These are phyloP conservation scores for Penicillium hordei DNA, from an alignment of 2,329 filamentous ascomycete species.

Conservation along the genomic window DNA sequence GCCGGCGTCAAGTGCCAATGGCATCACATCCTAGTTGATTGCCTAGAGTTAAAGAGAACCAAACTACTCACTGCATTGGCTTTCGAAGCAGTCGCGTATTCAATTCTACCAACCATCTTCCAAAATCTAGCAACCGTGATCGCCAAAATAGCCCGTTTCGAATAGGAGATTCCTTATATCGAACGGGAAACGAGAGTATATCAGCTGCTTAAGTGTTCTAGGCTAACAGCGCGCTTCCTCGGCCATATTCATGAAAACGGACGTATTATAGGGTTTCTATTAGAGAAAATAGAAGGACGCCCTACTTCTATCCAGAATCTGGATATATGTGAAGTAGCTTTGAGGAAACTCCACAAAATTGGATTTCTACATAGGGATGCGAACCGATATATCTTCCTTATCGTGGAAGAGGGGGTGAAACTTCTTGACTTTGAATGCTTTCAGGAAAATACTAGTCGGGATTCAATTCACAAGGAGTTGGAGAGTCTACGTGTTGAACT, in stretches of 20 bases:
- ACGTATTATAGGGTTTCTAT: slow-evolving; percentile 39
- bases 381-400: no score
- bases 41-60: slow-evolving; percentile 28
- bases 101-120: slow-evolving; percentile 15
- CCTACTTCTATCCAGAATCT: slow-evolving; percentile 19
- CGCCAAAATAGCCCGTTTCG: slow-evolving; percentile 37
- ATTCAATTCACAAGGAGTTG: no score
- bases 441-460: no score
- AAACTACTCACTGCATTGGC: slow-evolving; percentile 27
- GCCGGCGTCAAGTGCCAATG: slow-evolving; percentile 27
- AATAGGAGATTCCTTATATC: no score
- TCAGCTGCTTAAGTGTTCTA: slow-evolving; percentile 21
- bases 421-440: no score
- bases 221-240: slow-evolving; percentile 37
- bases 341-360: slow-evolving; percentile 20
- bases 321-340: slow-evolving; percentile 21
- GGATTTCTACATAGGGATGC: no score
- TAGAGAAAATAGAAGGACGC: slow-evolving; percentile 36
- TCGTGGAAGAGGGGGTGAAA: no score
- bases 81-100: slow-evolving; percentile 27
- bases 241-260: slow-evolving; percentile 24
- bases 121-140: slow-evolving; percentile 21
- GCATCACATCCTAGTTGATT: slow-evolving; percentile 27
- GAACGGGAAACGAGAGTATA: slow-evolving; percentile 37
- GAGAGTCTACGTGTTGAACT: no score